A percentile compares a stretch with the other conserved stretches of the same genome.
These are phyloP conservation scores for Polychaeton citri DNA, from an alignment of 2,329 filamentous ascomycete genomes.

Conservation along the genomic window DNA sequence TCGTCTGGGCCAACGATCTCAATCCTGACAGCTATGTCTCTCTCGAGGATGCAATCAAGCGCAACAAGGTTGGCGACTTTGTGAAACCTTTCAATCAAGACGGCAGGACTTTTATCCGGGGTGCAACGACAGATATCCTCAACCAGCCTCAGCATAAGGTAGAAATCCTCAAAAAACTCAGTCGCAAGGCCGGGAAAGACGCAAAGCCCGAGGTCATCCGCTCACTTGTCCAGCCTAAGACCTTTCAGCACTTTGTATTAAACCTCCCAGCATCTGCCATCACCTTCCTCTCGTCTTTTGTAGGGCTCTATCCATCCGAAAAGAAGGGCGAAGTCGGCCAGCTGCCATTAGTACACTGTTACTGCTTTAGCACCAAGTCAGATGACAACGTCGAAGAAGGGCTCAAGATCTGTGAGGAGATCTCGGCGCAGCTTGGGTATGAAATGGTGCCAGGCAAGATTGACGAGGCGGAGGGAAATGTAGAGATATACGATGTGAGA, in stretches of 20 bases:
- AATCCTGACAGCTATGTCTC: constrained; percentile 77
- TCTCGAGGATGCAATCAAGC: constrained; percentile 53
- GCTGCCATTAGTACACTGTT: constrained; percentile 79
- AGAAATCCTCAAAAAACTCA: constrained; percentile 23
- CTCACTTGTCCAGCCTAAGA: constrained; percentile 46
- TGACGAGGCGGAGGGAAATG: constrained; percentile 38
- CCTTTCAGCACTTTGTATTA: constrained; percentile 93
- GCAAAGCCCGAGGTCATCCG: constrained; percentile 22
- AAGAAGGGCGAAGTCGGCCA: constrained; percentile 11
- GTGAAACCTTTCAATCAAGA: constrained; percentile 73
- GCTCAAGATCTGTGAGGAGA: constrained; percentile 50
- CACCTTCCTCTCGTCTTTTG: constrained; percentile 65
- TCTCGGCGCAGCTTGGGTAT: constrained; percentile 48
- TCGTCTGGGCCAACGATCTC: constrained; percentile 94
- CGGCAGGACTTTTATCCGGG: constrained; percentile 65
- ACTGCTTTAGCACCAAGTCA: constrained; percentile 80
- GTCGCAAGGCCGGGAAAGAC: constrained; percentile 11
- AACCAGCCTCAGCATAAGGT: constrained; percentile 38
- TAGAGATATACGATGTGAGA: constrained; percentile 53
- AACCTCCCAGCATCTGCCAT: constrained; percentile 87
- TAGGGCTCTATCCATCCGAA: constrained; percentile 54
- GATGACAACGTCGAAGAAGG: constrained; percentile 54
- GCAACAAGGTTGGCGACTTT: constrained; percentile 65
- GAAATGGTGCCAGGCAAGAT: constrained; percentile 41
- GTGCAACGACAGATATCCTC: constrained; percentile 47